Percentiles rank a stretch among this genome's conserved stretches.
These are phyloP conservation scores for Verticillium albo-atrum DNA, from an alignment of 2,329 filamentous ascomycete genomes.

Conservation along the genomic window DNA sequence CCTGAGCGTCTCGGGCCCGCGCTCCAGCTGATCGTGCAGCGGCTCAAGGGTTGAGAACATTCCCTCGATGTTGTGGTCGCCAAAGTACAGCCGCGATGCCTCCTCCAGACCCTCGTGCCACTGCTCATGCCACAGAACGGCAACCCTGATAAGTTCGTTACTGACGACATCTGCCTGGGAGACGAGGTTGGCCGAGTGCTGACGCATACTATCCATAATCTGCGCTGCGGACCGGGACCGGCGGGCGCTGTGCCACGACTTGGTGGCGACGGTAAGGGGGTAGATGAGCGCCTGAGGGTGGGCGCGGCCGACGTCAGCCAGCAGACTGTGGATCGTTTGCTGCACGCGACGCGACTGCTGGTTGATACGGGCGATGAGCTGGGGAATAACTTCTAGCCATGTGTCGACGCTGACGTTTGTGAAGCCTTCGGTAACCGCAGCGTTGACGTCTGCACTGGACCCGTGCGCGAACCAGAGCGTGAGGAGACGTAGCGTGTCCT, in stretches of 20 bases:
- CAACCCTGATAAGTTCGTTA: conserved; percentile 93
- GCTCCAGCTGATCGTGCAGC: conserved; percentile 85
- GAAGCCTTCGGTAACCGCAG: conserved; percentile 85
- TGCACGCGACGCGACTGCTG: conserved; percentile 88
- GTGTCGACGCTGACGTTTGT: conserved; percentile 91
- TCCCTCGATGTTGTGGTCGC: conserved; percentile 93
- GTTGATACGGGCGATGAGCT: conserved; percentile 95
- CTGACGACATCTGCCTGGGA: conserved; percentile 95
- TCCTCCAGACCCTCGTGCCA: conserved; percentile 99
- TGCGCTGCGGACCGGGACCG: conserved; percentile 83
- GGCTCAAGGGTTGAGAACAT: conserved; percentile 93
- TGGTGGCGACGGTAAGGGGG: conserved; percentile 95
- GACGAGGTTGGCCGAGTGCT: conserved; percentile 87
- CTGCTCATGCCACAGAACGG: conserved; percentile 96
- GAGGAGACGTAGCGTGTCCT: conserved; percentile 87
- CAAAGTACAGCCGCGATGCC: conserved; percentile 93
- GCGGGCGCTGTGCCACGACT: conserved; percentile 76
- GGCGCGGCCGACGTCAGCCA: conserved; percentile 87
- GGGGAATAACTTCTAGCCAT: conserved; percentile 97
- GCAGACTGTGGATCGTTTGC: conserved; percentile 83
- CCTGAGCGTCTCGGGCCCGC: conserved; percentile 84
- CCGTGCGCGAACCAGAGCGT: conserved; percentile 97
- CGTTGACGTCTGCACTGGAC: conserved; percentile 80
- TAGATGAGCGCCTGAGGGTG: conserved; percentile 97
- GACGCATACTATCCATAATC: conserved; percentile 97